A percentile compares a stretch with the other conserved stretches of the same genome.
Evolutionary conservation across 208 protist genomes (phyloP).

Genomic region (Naegleria lovaniensis): DNA sequence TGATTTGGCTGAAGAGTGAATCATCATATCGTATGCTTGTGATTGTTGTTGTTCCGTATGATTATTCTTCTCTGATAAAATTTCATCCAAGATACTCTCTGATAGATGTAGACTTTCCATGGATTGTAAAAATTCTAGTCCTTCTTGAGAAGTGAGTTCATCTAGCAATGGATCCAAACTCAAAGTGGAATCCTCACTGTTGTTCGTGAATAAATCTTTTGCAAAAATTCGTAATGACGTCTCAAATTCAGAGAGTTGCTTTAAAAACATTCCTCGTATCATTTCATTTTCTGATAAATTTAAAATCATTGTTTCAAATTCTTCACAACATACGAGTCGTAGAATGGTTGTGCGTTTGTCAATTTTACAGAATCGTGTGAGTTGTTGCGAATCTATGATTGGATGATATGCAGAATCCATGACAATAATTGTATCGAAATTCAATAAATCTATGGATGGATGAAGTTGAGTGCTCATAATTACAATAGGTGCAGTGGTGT

Average conservation of each 20-base stretch:
- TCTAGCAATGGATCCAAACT: too few species aligned
- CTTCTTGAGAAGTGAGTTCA: too few species aligned
- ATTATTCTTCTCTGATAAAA: too few species aligned
- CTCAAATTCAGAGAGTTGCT: not conserved
- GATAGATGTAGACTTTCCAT: too few species aligned
- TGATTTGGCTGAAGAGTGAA: too few species aligned
- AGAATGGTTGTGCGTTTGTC: not conserved
- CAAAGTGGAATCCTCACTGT: too few species aligned
- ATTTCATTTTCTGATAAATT: not conserved
- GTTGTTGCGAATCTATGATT: not conserved
- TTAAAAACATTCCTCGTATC: not conserved
- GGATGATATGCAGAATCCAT: not conserved
- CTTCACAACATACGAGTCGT: not conserved
- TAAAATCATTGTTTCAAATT: not conserved
- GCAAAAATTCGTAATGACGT: not conserved
- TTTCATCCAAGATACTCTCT: too few species aligned
- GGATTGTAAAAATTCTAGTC: too few species aligned
- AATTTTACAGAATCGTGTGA: not conserved
- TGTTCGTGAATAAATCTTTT: not conserved
- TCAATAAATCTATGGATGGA: not conserved
- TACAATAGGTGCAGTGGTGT: conserved; percentile 87
- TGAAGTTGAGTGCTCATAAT: conserved; percentile 78
- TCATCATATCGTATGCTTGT: too few species aligned
- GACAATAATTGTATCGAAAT: not conserved
- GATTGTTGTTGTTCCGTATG: too few species aligned